These are phyloP conservation scores for Debaryomyces robertsiae DNA, from an alignment of 1,139 yeast species.

Conservation along the genomic window DNA sequence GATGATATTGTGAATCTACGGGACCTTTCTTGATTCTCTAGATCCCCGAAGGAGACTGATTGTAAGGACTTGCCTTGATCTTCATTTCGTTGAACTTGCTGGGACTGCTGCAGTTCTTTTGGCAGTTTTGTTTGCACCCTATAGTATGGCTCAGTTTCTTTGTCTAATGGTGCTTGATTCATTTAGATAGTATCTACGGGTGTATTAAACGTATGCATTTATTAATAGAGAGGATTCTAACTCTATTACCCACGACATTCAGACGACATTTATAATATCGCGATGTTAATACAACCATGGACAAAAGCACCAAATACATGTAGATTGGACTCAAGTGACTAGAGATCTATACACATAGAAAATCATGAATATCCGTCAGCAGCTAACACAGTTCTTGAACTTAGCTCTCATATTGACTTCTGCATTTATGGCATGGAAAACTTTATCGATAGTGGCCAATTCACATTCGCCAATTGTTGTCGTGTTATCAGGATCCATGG, in stretches of 20 bases:
- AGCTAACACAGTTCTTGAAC: conserved; percentile 58
- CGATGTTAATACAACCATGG: conserved; percentile 8
- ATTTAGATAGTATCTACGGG: background rate
- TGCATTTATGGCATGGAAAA: conserved; percentile 92
- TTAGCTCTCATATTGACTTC: conserved; percentile 80
- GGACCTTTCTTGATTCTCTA: conserved; percentile 41
- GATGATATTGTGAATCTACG: conserved; percentile 50
- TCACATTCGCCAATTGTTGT: conserved; percentile 95
- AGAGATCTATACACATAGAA: too few relatives aligned
- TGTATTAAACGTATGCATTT: background rate
- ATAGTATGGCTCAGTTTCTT: background rate
- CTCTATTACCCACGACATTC: background rate
- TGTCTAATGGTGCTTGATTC: conserved; percentile 10
- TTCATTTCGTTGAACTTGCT: conserved; percentile 3
- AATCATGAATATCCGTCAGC: conserved; percentile 49
- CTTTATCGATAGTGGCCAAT: conserved; percentile 73
- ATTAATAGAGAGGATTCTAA: background rate
- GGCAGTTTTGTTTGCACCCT: background rate
- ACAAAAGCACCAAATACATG: background rate
- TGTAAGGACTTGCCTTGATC: conserved; percentile 16
- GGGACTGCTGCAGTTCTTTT: background rate
- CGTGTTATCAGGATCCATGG: conserved; percentile 98
- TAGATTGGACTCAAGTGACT: too few relatives aligned
- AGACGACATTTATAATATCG: too few relatives aligned
- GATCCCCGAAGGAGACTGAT: conserved; percentile 44